A percentile compares a stretch with the other conserved stretches of the same genome.
phyloP scores from a whole-genome alignment of 805 yeast genomes.

The Yarrowia sp. region DNA sequence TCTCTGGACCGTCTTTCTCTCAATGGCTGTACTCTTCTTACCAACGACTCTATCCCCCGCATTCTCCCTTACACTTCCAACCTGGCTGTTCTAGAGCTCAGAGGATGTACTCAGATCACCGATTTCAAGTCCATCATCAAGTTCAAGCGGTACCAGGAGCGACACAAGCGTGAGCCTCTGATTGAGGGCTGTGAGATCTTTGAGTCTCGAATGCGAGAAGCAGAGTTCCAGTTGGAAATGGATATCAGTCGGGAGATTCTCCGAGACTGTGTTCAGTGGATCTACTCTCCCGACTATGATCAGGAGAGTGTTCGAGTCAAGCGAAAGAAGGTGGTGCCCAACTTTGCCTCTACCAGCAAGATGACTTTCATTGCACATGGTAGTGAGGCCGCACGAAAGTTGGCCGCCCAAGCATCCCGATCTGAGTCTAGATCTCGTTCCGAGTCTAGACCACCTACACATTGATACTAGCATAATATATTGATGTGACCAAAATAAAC shows the following conservation, averaged over 20 bases:
- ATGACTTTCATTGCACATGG: conserved; percentile 19
- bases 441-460: conserved; percentile 4
- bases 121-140: conserved; percentile 64
- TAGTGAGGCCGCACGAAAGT: conserved; percentile 15
- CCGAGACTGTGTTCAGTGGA: conserved; percentile 58
- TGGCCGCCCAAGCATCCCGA: too few species aligned
- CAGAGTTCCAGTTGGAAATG: conserved; percentile 58
- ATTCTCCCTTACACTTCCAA: conserved; percentile 53
- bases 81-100: conserved; percentile 72
- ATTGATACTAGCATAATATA: conserved; percentile 13
- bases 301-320: conserved; percentile 4
- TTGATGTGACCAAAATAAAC: too few species aligned
- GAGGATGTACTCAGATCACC: conserved; percentile 57
- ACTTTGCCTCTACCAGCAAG: conserved; percentile 9
- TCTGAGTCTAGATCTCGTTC: background rate
- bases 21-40: conserved; percentile 63
- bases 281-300: conserved; percentile 33
- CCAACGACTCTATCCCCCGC: conserved; percentile 58
- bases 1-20: conserved; percentile 64
- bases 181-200: conserved; percentile 78
- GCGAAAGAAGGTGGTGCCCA: conserved; percentile 20
- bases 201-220: conserved; percentile 56
- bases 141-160: conserved; percentile 50
- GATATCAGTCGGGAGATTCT: conserved; percentile 56
- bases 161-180: conserved; percentile 49